These are phyloP conservation scores for Aspergillus brasiliensis DNA, from an alignment of 2,329 filamentous ascomycete species.

Conservation along the genomic window DNA sequence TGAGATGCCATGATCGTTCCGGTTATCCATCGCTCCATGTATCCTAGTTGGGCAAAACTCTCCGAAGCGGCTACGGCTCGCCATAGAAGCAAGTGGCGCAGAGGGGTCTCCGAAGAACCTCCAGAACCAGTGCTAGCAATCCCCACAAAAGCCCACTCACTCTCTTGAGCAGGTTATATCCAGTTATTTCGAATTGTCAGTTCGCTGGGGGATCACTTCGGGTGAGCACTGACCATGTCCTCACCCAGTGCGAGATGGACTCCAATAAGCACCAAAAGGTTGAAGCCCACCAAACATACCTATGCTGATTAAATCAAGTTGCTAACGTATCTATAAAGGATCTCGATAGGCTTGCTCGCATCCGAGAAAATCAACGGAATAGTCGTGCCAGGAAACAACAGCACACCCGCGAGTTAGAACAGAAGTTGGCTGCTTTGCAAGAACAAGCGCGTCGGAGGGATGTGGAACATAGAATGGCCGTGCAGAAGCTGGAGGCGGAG, in stretches of 20 bases:
- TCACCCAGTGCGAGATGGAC: background rate
- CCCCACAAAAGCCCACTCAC: background rate
- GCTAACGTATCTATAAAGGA: background rate
- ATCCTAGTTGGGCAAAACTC: background rate
- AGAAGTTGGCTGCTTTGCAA: slow-evolving; percentile 32
- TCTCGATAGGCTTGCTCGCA: slow-evolving; percentile 41
- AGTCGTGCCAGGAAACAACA: slow-evolving; percentile 40
- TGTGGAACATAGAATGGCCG: slow-evolving; percentile 35
- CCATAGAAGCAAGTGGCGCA: background rate
- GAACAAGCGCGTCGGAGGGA: slow-evolving; percentile 33
- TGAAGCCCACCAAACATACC: background rate
- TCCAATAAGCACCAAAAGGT: slow-evolving; percentile 16
- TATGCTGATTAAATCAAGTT: background rate
- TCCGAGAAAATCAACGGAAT: slow-evolving; percentile 43
- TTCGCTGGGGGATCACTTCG: background rate
- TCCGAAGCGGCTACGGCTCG: slow-evolving; percentile 1
- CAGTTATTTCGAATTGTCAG: background rate
- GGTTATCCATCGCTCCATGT: background rate
- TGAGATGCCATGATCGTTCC: background rate
- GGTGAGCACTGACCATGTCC: background rate
- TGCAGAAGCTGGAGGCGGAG: slow-evolving; percentile 38
- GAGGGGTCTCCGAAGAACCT: background rate
- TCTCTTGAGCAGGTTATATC: background rate
- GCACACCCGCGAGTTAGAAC: slow-evolving; percentile 39
- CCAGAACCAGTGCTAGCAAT: background rate